Evolutionary conservation across 129 eudicot species (phyloP).

Genomic region (Mikania micrantha): DNA sequence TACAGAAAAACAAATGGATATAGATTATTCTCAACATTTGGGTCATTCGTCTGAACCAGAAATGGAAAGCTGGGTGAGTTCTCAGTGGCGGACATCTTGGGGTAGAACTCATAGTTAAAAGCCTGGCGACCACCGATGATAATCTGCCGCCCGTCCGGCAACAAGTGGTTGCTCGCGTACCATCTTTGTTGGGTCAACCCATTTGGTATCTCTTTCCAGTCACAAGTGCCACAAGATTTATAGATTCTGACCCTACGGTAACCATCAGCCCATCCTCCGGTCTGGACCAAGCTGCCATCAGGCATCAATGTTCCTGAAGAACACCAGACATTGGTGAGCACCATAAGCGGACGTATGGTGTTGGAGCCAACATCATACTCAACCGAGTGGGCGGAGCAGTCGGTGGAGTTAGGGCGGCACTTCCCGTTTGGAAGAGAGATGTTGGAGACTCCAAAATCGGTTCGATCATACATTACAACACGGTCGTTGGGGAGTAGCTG

Average conservation of each 20-base stretch:
- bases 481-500: conserved; percentile 60
- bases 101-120: conserved; percentile 62
- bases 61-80: conserved; percentile 31
- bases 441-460: conserved; percentile 66
- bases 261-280: conserved; percentile 80
- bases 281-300: conserved; percentile 50
- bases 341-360: conserved; percentile 52
- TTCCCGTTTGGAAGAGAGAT: conserved; percentile 49
- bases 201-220: conserved; percentile 46
- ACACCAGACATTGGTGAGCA: conserved; percentile 75
- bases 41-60: conserved; percentile 48
- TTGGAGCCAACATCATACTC: conserved; percentile 52
- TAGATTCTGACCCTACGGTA: conserved; percentile 35
- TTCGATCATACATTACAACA: conserved; percentile 60
- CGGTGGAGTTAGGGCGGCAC: conserved; percentile 49
- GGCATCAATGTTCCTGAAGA: conserved; percentile 65
- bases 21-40: conserved; percentile 45
- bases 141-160: conserved; percentile 62
- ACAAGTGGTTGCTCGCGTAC: conserved; percentile 67
- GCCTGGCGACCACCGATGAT: conserved; percentile 64
- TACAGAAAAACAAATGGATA: conserved; percentile 72
- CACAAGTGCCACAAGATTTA: conserved; percentile 43
- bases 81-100: conserved; percentile 25
- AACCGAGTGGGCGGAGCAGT: conserved; percentile 79
- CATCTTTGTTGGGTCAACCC: conserved; percentile 45